phyloP scores from a whole-genome alignment of 805 yeast genomes.

The Pichia scutulata region DNA sequence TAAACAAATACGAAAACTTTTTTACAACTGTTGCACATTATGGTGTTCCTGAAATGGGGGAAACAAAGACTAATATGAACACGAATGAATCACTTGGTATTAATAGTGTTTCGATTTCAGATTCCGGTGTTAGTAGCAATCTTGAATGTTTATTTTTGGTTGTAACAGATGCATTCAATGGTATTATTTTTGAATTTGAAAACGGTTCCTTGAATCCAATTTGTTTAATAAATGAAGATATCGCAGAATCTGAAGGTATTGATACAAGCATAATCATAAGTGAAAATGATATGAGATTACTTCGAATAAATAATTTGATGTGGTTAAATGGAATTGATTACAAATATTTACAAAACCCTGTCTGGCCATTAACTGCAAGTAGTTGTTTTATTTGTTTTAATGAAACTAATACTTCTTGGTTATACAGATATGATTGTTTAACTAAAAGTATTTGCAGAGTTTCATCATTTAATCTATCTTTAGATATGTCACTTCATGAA shows the following conservation, averaged over 20 bases:
- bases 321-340: constrained; percentile 12
- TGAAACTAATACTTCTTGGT: constrained; percentile 5
- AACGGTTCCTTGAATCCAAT: constrained; percentile 7
- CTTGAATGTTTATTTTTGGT: constrained; percentile 5
- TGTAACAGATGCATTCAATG: constrained; percentile 15
- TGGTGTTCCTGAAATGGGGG: constrained; percentile 9
- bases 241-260: constrained; percentile 3
- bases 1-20: constrained; percentile 8
- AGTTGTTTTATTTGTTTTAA: constrained; percentile 11
- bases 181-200: constrained; percentile 7
- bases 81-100: constrained; percentile 4
- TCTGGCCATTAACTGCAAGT: constrained; percentile 12
- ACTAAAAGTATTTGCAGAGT: neutral
- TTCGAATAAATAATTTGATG: neutral
- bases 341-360: neutral
- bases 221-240: constrained; percentile 5
- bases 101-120: constrained; percentile 9
- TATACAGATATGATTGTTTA: constrained; percentile 7
- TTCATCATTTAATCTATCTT: constrained; percentile 4
- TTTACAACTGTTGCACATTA: constrained; percentile 8
- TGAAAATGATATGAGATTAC: neutral
- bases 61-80: constrained; percentile 5
- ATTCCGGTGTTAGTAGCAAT: constrained; percentile 11
- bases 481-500: constrained; percentile 5
- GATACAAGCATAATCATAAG: constrained; percentile 2